These are phyloP conservation scores for Paracoccidioides lutzii DNA, from an alignment of 2,329 filamentous ascomycete species.

Conservation along the genomic window DNA sequence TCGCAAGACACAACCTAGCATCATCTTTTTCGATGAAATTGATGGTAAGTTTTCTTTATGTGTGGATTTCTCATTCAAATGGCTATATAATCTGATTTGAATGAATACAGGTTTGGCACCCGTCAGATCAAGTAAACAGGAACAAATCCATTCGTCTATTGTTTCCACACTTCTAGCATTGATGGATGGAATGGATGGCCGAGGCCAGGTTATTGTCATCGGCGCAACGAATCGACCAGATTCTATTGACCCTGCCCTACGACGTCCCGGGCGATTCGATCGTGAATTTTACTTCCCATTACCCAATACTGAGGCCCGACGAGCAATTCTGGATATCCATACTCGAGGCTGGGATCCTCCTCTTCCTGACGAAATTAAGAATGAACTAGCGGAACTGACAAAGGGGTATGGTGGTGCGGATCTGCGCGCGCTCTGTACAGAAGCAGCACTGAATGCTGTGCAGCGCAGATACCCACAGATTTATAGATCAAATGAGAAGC, in stretches of 20 bases:
- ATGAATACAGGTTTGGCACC: conserved; percentile 53
- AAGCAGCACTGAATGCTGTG: conserved; percentile 89
- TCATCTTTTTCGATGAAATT: conserved; percentile 99
- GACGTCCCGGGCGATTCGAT: conserved; percentile 94
- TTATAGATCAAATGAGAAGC: conserved; percentile 78
- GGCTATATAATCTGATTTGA: neutral
- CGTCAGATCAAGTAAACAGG: conserved; percentile 92
- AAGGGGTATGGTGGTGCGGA: conserved; percentile 97
- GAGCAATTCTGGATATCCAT: conserved; percentile 86
- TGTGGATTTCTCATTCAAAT: neutral
- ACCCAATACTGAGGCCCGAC: conserved; percentile 65
- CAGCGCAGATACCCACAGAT: conserved; percentile 95
- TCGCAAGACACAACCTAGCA: conserved; percentile 87
- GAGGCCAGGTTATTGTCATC: conserved; percentile 95
- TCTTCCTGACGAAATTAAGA: conserved; percentile 64
- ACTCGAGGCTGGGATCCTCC: conserved; percentile 81
- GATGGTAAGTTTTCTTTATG: conserved; percentile 47
- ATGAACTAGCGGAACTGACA: conserved; percentile 67
- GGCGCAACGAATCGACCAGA: conserved; percentile 98
- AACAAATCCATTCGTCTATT: conserved; percentile 96
- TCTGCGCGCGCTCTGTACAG: conserved; percentile 82
- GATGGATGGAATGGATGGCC: conserved; percentile 98
- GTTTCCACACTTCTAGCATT: conserved; percentile 85
- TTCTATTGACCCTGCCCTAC: conserved; percentile 93
- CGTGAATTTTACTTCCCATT: conserved; percentile 96